These are phyloP conservation scores for Psilocybe tampanensis DNA, from an alignment of 768 basidiomycete genomes.

Conservation along the genomic window DNA sequence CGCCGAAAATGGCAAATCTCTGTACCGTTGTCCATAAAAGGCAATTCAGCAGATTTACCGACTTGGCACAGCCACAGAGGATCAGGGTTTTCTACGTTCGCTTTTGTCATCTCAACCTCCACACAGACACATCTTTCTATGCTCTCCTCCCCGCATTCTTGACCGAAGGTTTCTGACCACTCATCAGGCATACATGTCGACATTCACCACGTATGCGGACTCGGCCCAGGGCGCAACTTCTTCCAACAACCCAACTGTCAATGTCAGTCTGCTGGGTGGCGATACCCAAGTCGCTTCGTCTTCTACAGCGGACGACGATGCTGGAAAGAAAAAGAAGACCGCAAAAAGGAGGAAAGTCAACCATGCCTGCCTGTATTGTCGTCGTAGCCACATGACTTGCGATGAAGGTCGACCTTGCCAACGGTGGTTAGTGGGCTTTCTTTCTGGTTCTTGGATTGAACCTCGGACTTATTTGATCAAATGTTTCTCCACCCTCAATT, in stretches of 20 bases:
- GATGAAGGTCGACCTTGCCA: conserved; percentile 91
- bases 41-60: not conserved
- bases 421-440: conserved; percentile 69
- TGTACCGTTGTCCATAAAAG: not conserved
- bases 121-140: conserved; percentile 1
- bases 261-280: conserved; percentile 6
- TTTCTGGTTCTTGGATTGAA: conserved; percentile 9
- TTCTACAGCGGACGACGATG: conserved; percentile 33
- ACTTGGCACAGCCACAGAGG: not conserved
- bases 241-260: conserved; percentile 2
- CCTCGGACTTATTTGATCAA: not conserved
- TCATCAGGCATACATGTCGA: conserved; percentile 15
- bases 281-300: conserved; percentile 5
- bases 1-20: not conserved
- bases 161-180: not conserved
- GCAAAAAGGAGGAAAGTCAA: conserved; percentile 84
- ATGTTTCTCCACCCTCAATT: not conserved
- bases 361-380: conserved; percentile 92
- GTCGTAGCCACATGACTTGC: conserved; percentile 91
- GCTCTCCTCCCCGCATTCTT: conserved; percentile 1
- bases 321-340: conserved; percentile 49
- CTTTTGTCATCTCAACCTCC: conserved; percentile 1
- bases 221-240: conserved; percentile 18
- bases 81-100: not conserved
- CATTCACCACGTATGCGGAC: conserved; percentile 23